These are phyloP conservation scores for Hsuehochloa calcarea DNA, from an alignment of 176 grass and related monocot species.

Conservation along the genomic window DNA sequence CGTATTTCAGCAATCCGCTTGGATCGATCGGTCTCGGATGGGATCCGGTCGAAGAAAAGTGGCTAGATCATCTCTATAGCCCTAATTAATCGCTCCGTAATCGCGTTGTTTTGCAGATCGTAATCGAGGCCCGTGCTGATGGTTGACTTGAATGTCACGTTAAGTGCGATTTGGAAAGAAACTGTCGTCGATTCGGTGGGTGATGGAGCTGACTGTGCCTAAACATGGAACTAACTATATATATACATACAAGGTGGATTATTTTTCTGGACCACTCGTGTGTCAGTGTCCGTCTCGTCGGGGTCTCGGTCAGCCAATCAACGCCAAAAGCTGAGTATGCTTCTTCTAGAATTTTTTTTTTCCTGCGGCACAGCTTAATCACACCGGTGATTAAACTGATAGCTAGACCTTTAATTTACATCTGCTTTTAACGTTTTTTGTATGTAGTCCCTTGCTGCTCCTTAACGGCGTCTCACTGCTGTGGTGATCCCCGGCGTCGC, in stretches of 20 bases:
- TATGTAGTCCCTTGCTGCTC: too few species aligned
- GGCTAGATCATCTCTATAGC: background rate
- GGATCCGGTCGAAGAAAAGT: background rate
- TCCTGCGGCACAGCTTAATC: background rate
- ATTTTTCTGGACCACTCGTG: background rate
- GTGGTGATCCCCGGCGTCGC: too few species aligned
- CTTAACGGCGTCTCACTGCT: too few species aligned
- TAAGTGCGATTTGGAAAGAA: background rate
- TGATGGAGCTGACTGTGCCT: background rate
- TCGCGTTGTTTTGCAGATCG: conserved; percentile 24
- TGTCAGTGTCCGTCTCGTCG: conserved; percentile 22
- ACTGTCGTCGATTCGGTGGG: background rate
- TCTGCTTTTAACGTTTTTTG: too few species aligned
- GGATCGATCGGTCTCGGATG: background rate
- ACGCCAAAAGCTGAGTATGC: background rate
- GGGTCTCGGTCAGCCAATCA: conserved; percentile 19
- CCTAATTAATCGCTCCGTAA: conserved; percentile 4
- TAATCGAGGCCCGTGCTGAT: background rate
- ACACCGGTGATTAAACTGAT: conserved; percentile 1
- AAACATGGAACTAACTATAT: background rate
- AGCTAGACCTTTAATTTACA: background rate
- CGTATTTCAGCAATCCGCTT: background rate
- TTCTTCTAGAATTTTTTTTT: conserved; percentile 9
- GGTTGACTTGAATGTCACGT: conserved; percentile 31
- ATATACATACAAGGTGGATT: background rate